phyloP scores from a whole-genome alignment of 2,329 filamentous ascomycete species.

The Penicillium sp. region DNA sequence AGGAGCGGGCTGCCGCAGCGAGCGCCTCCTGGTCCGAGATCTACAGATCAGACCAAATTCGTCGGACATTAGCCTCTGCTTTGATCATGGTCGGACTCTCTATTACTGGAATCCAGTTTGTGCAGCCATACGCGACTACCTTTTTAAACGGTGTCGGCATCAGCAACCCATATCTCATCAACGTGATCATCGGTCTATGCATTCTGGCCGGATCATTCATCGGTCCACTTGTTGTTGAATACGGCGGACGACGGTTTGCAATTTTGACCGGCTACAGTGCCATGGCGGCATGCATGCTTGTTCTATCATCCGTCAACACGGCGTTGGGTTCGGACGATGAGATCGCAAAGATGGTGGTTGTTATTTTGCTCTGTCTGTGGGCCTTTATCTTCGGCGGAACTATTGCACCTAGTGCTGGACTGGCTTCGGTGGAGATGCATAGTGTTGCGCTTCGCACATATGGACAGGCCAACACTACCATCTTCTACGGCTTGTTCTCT shows the following conservation, averaged over 20 bases:
- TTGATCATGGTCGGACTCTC: constrained; percentile 26
- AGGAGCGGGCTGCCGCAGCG: constrained; percentile 14
- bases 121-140: constrained; percentile 16
- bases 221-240: constrained; percentile 21
- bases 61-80: constrained; percentile 21
- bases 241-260: constrained; percentile 22
- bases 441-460: constrained; percentile 26
- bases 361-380: constrained; percentile 27
- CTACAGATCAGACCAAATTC: constrained; percentile 20
- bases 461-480: constrained; percentile 24
- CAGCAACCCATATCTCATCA: constrained; percentile 22
- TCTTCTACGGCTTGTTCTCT: constrained; percentile 22
- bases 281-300: constrained; percentile 25
- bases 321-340: constrained; percentile 14
- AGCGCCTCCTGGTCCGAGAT: constrained; percentile 23
- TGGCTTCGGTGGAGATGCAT: constrained; percentile 28
- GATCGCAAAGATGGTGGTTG: constrained; percentile 20
- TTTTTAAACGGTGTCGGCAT: constrained; percentile 24
- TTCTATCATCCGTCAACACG: constrained; percentile 19
- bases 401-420: constrained; percentile 20
- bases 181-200: constrained; percentile 19
- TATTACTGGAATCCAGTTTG: constrained; percentile 25
- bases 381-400: constrained; percentile 25
- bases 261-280: constrained; percentile 20
- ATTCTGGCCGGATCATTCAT: constrained; percentile 18